Conservation (phyloP, 148 eudicot genomes). For the Pouteria glomerata region DNA sequence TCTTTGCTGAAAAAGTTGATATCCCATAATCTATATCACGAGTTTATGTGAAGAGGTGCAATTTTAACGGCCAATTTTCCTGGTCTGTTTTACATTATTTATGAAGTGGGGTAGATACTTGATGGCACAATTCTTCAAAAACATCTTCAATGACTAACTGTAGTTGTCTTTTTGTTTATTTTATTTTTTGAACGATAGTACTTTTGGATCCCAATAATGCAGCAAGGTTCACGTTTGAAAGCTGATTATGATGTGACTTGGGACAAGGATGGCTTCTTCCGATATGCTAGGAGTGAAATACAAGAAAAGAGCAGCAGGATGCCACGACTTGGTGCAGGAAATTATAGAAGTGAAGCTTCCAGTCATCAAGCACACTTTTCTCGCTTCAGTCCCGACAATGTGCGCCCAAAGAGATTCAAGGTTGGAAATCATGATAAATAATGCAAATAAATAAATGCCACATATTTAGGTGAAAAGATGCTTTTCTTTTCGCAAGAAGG, state of each 20-base stretch:
- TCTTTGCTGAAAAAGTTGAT: not conserved
- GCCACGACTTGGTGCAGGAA: constrained; percentile 20
- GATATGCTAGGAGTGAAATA: constrained; percentile 30
- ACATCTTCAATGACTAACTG: not conserved
- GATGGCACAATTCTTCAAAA: not conserved
- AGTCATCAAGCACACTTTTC: constrained; percentile 36
- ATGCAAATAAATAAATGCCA: not conserved
- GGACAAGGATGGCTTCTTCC: constrained; percentile 64
- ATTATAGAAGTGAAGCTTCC: constrained; percentile 43
- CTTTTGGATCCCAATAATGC: constrained; percentile 11
- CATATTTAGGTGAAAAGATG: not conserved
- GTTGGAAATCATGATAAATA: constrained; percentile 27
- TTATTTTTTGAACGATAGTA: not conserved
- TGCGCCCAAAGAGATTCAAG: constrained; percentile 66
- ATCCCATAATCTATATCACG: not conserved
- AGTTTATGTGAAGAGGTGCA: not conserved
- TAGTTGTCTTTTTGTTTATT: not conserved
- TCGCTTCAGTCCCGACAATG: constrained; percentile 51
- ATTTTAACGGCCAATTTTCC: not conserved
- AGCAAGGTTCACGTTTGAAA: constrained; percentile 82
- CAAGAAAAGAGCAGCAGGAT: constrained; percentile 34
- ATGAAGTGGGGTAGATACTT: not conserved
- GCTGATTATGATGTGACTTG: constrained; percentile 84
- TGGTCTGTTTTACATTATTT: not conserved
- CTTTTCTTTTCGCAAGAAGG: not conserved